phyloP scores from a whole-genome alignment of 2,329 filamentous ascomycete genomes.

The Laburnicola sp. region DNA sequence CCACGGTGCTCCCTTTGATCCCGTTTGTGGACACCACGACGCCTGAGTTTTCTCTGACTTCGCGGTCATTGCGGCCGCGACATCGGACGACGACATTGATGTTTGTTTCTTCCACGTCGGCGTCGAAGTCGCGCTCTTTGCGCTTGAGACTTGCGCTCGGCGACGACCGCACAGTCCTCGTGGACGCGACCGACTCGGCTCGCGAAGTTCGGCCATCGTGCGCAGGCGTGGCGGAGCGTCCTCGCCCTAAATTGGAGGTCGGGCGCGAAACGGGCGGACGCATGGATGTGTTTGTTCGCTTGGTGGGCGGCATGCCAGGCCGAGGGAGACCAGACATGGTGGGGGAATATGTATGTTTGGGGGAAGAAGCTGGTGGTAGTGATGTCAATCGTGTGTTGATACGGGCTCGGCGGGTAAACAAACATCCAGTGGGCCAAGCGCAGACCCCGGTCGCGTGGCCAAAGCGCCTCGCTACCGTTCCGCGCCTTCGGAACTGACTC shows the following conservation, averaged over 20 bases:
- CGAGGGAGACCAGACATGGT: conserved; percentile 60
- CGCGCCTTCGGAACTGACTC: too few relatives aligned
- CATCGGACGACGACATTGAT: conserved; percentile 97
- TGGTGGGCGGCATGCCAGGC: conserved; percentile 53
- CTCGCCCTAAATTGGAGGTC: conserved; percentile 50
- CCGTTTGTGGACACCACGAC: conserved; percentile 88
- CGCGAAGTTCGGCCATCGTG: conserved; percentile 65
- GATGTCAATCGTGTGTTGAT: conserved; percentile 22
- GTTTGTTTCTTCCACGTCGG: conserved; percentile 81
- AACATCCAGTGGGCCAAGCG: conserved; percentile 14
- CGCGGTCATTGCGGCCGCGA: conserved; percentile 86
- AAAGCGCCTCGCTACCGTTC: conserved; percentile 3
- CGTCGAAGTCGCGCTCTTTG: conserved; percentile 83
- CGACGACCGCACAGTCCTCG: conserved; percentile 49
- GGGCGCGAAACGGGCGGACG: conserved; percentile 59
- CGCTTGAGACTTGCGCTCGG: conserved; percentile 70
- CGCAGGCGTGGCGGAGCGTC: conserved; percentile 54
- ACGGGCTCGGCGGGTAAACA: conserved; percentile 27
- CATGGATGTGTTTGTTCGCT: conserved; percentile 56
- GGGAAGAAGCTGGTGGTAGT: conserved; percentile 24
- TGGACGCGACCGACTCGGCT: conserved; percentile 67
- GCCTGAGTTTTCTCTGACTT: conserved; percentile 91
- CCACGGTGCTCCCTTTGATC: conserved; percentile 80
- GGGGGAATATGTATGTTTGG: conserved; percentile 18
- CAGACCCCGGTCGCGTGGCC: conserved; percentile 2